Evolutionary conservation across 306 rosid genomes (phyloP), one percentile per base, ranked within the genome.

Genomic region (Lathyrus aphaca): DNA sequence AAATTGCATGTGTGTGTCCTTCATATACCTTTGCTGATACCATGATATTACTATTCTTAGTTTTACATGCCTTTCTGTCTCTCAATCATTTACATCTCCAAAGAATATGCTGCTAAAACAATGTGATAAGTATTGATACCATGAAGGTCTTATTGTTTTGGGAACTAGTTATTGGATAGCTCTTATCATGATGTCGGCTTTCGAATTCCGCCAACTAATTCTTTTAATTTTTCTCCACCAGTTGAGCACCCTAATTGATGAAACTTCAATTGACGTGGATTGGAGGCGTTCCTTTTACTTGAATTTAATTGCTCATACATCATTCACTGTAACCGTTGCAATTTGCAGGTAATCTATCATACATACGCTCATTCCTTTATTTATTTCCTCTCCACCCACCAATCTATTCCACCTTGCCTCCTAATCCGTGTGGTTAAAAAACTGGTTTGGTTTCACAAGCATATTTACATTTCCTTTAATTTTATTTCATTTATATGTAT

Each of bases 201-300:
- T 79, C 37, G 35, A 55, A 46, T 77, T 78, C 44, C 30, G 80
- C 43, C 71, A 27, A 48, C 65, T 82, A 63, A 67, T 27, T 43
- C 27, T 61, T 64, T 77, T 48, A 8, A 48, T 23, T 73, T 79
- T 68, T 64, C 21, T 75, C 46, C 67, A 58, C 68, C 88, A 94
- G 99, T 77, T 94, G 89, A 85, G 80, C 67, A 40, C 74, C 75
- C 71, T 91, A 70, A 55, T 94, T 10, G 92, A 85, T 11, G 96
- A 87, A 57, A 79, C 73, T 72, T 77, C 86, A 35, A 29, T 79
- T 42, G 79, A 85, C 10, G 97, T 87, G 78, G 97, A 94, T 60
- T 94, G 97, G 99, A 91, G 99, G 89, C 91, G 96, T 57, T 91
- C 99, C 6, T 88, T 87, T 89, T 89, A 94, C 89, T 86, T 94